These are phyloP conservation scores for Nakaseomyces sp. DNA, from an alignment of 1,139 yeast genomes.

Conservation along the genomic window DNA sequence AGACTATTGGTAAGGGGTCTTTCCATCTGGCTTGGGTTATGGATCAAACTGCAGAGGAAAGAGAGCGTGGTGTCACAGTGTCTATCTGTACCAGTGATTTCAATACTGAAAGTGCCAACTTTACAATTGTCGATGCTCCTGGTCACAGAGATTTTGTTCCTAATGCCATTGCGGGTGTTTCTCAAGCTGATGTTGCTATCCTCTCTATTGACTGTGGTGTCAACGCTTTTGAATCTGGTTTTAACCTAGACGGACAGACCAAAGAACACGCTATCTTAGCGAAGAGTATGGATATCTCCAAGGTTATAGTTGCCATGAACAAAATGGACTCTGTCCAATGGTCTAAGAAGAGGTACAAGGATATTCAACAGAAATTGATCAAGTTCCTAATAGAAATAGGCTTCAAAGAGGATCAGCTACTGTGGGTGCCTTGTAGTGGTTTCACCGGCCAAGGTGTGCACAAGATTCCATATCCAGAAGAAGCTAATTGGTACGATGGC, in stretches of 20 bases:
- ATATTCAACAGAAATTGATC: constrained; percentile 49
- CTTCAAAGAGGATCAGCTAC: constrained; percentile 41
- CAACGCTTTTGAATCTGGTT: constrained; percentile 87
- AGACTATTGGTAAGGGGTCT: constrained; percentile 77
- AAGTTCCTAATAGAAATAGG: constrained; percentile 61
- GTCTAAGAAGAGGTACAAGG: constrained; percentile 55
- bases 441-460: constrained; percentile 75
- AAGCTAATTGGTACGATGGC: constrained; percentile 54
- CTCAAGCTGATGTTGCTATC: constrained; percentile 64
- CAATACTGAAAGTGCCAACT: constrained; percentile 54
- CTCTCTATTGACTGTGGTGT: constrained; percentile 55
- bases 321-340: constrained; percentile 76
- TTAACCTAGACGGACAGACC: constrained; percentile 82
- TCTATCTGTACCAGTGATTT: constrained; percentile 83
- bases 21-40: constrained; percentile 96
- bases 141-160: constrained; percentile 97
- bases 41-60: constrained; percentile 92
- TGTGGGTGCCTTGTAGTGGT: constrained; percentile 81
- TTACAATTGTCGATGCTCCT: constrained; percentile 94
- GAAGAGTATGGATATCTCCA: constrained; percentile 70
- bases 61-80: constrained; percentile 85
- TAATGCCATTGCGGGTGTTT: constrained; percentile 96
- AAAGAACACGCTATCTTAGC: constrained; percentile 87
- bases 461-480: constrained; percentile 24
- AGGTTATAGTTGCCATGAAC: constrained; percentile 70